Conservation (phyloP, 805 yeast species). For the Yarrowia sp. region DNA sequence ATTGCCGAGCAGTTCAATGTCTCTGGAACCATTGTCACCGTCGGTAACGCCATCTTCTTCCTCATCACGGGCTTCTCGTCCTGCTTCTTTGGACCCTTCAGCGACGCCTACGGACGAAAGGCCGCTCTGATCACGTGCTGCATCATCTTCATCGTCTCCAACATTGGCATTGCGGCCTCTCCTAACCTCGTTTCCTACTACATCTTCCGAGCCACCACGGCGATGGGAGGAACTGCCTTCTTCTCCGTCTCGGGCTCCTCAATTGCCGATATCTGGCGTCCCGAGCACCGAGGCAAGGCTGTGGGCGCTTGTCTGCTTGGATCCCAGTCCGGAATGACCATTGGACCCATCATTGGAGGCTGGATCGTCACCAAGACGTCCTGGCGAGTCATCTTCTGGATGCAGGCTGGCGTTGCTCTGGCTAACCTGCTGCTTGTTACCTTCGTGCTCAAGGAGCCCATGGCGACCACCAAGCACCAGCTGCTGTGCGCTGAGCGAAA, state of each 20-base stretch:
- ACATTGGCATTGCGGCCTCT: constrained; percentile 47
- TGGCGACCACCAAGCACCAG: constrained; percentile 23
- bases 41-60: constrained; percentile 52
- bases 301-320: constrained; percentile 52
- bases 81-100: constrained; percentile 49
- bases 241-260: constrained; percentile 54
- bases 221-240: constrained; percentile 55
- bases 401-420: constrained; percentile 48
- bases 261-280: constrained; percentile 51
- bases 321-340: constrained; percentile 53
- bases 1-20: constrained; percentile 49
- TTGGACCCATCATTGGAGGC: constrained; percentile 56
- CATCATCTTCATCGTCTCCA: constrained; percentile 36
- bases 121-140: constrained; percentile 47
- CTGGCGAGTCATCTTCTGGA: constrained; percentile 56
- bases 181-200: constrained; percentile 55
- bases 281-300: constrained; percentile 51
- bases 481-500: constrained; percentile 26
- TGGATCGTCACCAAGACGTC: constrained; percentile 48
- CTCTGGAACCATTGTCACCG: constrained; percentile 48
- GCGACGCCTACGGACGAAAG: constrained; percentile 54
- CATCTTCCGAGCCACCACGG: constrained; percentile 51
- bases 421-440: constrained; percentile 40
- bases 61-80: constrained; percentile 55
- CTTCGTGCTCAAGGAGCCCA: constrained; percentile 48